Evolutionary conservation across 2,329 filamentous ascomycete species (phyloP).

Genomic region (Aureobasidium sp.): DNA sequence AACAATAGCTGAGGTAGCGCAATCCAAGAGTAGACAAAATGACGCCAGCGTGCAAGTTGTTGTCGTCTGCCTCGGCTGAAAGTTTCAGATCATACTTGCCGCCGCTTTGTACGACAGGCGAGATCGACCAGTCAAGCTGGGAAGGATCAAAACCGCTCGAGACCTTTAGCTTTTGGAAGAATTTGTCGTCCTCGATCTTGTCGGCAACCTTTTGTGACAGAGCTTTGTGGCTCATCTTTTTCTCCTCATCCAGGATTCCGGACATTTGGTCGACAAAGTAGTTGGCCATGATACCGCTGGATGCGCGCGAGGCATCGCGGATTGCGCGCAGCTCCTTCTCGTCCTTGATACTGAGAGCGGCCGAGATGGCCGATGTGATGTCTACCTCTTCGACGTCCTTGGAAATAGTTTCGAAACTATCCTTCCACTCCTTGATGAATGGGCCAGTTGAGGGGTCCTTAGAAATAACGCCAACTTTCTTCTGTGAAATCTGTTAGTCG

Average conservation of each 20-base stretch:
- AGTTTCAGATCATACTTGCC: constrained; percentile 90
- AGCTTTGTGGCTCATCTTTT: constrained; percentile 86
- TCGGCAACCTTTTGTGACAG: constrained; percentile 81
- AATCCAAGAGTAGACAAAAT: constrained; percentile 90
- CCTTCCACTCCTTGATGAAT: constrained; percentile 96
- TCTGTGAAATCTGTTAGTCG: constrained; percentile 42
- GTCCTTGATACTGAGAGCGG: constrained; percentile 86
- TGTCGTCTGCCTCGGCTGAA: constrained; percentile 69
- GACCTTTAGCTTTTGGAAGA: constrained; percentile 81
- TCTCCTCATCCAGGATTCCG: constrained; percentile 87
- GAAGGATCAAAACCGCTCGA: constrained; percentile 78
- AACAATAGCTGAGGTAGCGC: constrained; percentile 93
- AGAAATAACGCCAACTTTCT: constrained; percentile 79
- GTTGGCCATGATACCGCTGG: constrained; percentile 87
- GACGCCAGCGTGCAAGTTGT: constrained; percentile 77
- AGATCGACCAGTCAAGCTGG: constrained; percentile 90
- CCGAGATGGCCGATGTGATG: constrained; percentile 72
- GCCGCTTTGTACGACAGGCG: constrained; percentile 87
- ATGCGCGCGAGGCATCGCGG: constrained; percentile 88
- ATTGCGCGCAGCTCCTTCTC: constrained; percentile 91
- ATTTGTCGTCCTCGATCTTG: constrained; percentile 89
- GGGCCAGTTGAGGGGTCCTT: constrained; percentile 82
- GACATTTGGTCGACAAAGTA: constrained; percentile 99
- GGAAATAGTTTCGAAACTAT: constrained; percentile 65
- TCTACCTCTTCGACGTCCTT: constrained; percentile 88